Base-by-base conservation (phyloP, 306 rosid genomes). In the Glycyrrhiza uralensis region DNA sequence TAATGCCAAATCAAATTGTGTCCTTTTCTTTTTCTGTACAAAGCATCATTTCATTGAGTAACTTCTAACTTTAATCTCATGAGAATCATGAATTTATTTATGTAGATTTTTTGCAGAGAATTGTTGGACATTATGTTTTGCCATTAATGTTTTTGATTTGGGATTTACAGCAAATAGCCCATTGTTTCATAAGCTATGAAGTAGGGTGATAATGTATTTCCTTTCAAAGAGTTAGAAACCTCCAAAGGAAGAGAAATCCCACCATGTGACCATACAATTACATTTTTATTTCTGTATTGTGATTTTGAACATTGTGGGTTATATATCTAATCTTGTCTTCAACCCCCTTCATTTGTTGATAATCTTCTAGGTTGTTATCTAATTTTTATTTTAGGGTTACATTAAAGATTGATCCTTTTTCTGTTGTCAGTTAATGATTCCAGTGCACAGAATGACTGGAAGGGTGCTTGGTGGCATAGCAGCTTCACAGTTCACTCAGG, bases 381-480 rank as follows among this genome's bases (percentile, higher is more conserved):
- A 24, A 35, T 42, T 23, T 14, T 56, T 78, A 49, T 36, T 69
- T 15, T 41, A 46, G 18, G 68, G 46, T 69, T 63, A 35, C 51
- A 52, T 74, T 50, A 66, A 66, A 38, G 26, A 46, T 66, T 69
- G 74, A 13, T 28, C 56, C 44, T 26, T 77, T 75, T 41, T 71
- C 69, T 57, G 30, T 77, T 82, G 52, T 69, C 84, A 91, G 97
- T 76, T 72, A 91, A 91, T 82, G 96, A 89, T 83, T 83, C 97
- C 60, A 87, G 92, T 65, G 92, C 92, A 6, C 89, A 91, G 70
- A 94, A 94, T 76, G 90, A 94, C 79, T 94, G 97, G 98, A 87
- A 89, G 76, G 98, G 98, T 8, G 91, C 96, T 71, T 94, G 98
- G 98, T 91, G 96, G 98, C 98, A 94, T 82, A 91, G 95, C 75